Conservation (phyloP, 2,329 filamentous ascomycete genomes). For the Scytalidium lignicola region DNA sequence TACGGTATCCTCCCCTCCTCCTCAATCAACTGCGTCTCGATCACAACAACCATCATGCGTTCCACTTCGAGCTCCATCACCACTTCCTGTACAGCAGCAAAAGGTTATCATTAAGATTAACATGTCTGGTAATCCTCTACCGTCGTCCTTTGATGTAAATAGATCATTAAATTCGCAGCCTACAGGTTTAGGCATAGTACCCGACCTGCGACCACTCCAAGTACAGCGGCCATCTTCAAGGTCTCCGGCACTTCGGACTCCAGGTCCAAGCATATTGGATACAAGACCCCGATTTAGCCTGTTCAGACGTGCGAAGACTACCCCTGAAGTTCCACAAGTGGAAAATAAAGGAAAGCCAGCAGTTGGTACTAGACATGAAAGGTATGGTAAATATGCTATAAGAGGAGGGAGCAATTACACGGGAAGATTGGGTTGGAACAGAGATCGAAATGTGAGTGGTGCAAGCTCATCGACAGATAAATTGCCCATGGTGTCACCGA, state of each 20-base stretch:
- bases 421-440: slow-evolving; percentile 41
- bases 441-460: slow-evolving; percentile 26
- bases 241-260: slow-evolving; percentile 35
- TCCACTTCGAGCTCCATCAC: slow-evolving; percentile 28
- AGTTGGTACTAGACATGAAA: slow-evolving; percentile 94
- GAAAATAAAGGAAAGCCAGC: slow-evolving; percentile 65
- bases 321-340: slow-evolving; percentile 39
- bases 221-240: slow-evolving; percentile 20
- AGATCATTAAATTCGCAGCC: slow-evolving; percentile 6
- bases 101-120: too few relatives aligned
- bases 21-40: slow-evolving; percentile 25
- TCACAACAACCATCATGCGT: slow-evolving; percentile 27
- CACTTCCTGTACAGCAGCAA: slow-evolving; percentile 24
- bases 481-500: too few relatives aligned
- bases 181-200: slow-evolving; percentile 24
- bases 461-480: slow-evolving; percentile 48
- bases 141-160: too few relatives aligned
- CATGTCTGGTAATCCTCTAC: too few relatives aligned
- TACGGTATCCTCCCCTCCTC: slow-evolving; percentile 16
- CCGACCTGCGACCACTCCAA: slow-evolving; percentile 16
- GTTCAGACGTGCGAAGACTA: slow-evolving; percentile 68
- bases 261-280: slow-evolving; percentile 51
- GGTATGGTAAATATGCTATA: slow-evolving; percentile 61
- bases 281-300: slow-evolving; percentile 67
- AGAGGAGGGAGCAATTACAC: slow-evolving; percentile 61